These are phyloP conservation scores for Metschnikowia matae DNA, from an alignment of 805 yeast species.

Conservation along the genomic window DNA sequence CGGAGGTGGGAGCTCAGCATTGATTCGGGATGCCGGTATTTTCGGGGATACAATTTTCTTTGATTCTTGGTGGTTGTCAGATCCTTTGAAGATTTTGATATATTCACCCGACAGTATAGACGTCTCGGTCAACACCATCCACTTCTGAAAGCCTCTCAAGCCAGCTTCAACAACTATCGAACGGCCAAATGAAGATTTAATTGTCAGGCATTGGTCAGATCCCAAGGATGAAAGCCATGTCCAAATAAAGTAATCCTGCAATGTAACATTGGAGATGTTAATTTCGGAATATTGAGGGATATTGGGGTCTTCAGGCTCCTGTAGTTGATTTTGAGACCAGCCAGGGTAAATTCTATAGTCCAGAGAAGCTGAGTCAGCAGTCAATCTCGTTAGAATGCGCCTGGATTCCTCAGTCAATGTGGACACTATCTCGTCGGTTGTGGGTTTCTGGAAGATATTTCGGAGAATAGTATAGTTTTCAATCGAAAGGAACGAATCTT, in stretches of 20 bases:
- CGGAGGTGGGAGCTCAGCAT: slow-evolving; percentile 16
- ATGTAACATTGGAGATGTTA: slow-evolving; percentile 54
- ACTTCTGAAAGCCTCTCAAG: slow-evolving; percentile 70
- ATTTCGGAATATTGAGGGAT: slow-evolving; percentile 39
- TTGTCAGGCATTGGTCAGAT: slow-evolving; percentile 62
- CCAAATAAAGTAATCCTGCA: slow-evolving; percentile 90
- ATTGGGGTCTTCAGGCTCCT: slow-evolving; percentile 11
- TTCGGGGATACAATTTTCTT: neutral
- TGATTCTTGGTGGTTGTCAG: neutral
- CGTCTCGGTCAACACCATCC: slow-evolving; percentile 73
- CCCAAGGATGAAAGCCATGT: slow-evolving; percentile 81
- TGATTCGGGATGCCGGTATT: slow-evolving; percentile 17
- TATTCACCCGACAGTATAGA: slow-evolving; percentile 41
- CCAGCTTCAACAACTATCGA: slow-evolving; percentile 80
- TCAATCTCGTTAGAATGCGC: slow-evolving; percentile 44
- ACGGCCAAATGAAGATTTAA: slow-evolving; percentile 72
- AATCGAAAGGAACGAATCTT: slow-evolving; percentile 63
- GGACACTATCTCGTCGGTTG: slow-evolving; percentile 48
- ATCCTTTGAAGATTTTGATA: slow-evolving; percentile 20
- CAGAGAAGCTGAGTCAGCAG: slow-evolving; percentile 34
- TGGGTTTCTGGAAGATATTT: slow-evolving; percentile 60
- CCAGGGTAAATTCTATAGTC: slow-evolving; percentile 40
- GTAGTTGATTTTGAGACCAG: slow-evolving; percentile 21
- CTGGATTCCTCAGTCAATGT: slow-evolving; percentile 73
- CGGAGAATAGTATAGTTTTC: slow-evolving; percentile 77